Evolutionary conservation across 2,329 filamentous ascomycete species (phyloP), one percentile per base, ranked within the genome.

Genomic region (Mariannaea sp.): DNA sequence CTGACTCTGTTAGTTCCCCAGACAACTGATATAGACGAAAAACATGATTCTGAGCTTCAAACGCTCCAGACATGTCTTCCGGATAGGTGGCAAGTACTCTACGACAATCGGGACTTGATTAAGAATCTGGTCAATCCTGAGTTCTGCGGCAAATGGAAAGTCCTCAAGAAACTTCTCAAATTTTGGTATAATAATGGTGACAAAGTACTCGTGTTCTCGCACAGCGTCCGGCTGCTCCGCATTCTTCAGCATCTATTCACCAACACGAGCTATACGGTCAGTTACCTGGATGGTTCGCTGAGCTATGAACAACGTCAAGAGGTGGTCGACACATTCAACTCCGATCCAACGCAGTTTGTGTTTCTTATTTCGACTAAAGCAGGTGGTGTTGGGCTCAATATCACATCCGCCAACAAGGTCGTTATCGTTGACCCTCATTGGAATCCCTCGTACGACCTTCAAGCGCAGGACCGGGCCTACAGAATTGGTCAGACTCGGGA

Each of bases 341-440:
- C 89, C 1, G 88, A 96, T 66, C 84, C 91, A 0, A 80, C 79
- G 4, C 90, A 94, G 66, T 99, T 99, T 66, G 92, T 97, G 5
- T 99, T 99, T 65, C 79, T 99, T 16, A 97, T 99, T 65, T 96
- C 90, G 17, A 97, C 94, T 6, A 90, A 89, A 67, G 92, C 94
- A 3, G 94, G 94, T 19, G 94, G 94, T 4, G 89, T 97, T 1
- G 94, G 94, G 0, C 78, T 99, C 22, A 99, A 99, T 69, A 97
- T 99, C 68, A 96, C 93, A 0, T 94, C 91, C 2, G 94, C 94
- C 1, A 99, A 99, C 74, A 97, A 97, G 73, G 94, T 99, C 0
- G 93, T 99, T 33, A 90, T 99, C 29, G 86, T 97, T 41, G 94
- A 97, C 69, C 94, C 94, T 0, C 94, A 97, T 65, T 99, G 94